A percentile compares a stretch with the other conserved stretches of the same genome.
Conservation (phyloP, 2,329 filamentous ascomycete genomes). For the Epichloe typhina region DNA sequence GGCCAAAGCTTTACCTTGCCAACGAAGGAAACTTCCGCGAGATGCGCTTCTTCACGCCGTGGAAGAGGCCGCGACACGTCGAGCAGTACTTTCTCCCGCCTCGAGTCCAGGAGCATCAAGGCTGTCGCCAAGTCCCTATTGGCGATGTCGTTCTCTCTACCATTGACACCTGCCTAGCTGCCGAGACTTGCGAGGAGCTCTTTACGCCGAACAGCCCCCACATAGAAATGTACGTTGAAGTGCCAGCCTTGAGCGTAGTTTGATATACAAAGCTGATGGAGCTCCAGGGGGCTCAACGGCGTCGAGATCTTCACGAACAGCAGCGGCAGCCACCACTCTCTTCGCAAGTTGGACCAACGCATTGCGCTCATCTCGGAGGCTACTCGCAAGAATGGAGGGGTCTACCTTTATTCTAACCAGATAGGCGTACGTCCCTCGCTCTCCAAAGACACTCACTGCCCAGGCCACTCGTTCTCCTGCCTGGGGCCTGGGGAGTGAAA, state of each 20-base stretch:
- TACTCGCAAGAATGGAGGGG: slow-evolving; percentile 3
- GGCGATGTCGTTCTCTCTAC: slow-evolving; percentile 25
- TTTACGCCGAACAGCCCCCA: slow-evolving; percentile 4
- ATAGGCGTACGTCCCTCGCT: neutral
- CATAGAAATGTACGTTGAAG: slow-evolving; percentile 12
- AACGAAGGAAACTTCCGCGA: slow-evolving; percentile 24
- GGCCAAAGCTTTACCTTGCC: slow-evolving; percentile 19
- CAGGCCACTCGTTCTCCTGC: neutral
- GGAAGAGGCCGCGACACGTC: slow-evolving; percentile 18
- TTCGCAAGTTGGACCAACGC: slow-evolving; percentile 4
- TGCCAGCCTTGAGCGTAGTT: neutral
- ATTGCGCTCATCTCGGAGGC: slow-evolving; percentile 4
- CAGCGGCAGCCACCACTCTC: slow-evolving; percentile 4
- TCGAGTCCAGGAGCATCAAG: slow-evolving; percentile 17
- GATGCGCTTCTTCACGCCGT: slow-evolving; percentile 24
- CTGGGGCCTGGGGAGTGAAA: neutral
- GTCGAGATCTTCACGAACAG: slow-evolving; percentile 6
- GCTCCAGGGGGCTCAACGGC: slow-evolving; percentile 3
- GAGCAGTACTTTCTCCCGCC: slow-evolving; percentile 23
- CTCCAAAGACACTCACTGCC: neutral
- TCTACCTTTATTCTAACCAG: slow-evolving; percentile 5
- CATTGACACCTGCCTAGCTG: slow-evolving; percentile 26
- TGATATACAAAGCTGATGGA: neutral
- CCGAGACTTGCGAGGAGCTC: slow-evolving; percentile 5
- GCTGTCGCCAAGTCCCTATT: slow-evolving; percentile 23